Evolutionary conservation across 2,329 filamentous ascomycete species (phyloP).

Genomic region (Trichophyton schoenleinii): DNA sequence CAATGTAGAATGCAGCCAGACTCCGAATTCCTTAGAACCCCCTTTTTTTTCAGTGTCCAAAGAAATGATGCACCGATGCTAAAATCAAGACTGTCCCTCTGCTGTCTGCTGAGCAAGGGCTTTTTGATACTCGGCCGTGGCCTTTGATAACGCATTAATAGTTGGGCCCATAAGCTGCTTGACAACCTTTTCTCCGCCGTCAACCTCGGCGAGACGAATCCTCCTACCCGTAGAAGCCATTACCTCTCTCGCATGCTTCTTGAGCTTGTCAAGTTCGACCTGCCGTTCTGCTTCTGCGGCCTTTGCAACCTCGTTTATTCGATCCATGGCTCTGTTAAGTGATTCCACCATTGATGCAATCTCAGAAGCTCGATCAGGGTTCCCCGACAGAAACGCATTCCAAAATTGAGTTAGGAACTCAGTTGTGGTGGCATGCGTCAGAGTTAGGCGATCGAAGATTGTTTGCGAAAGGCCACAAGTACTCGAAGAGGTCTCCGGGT

Average conservation of each 20-base stretch:
- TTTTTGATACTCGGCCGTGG: slow-evolving; percentile 57
- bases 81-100: neutral
- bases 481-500: slow-evolving; percentile 25
- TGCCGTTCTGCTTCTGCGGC: slow-evolving; percentile 66
- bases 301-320: slow-evolving; percentile 67
- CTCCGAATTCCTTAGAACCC: neutral
- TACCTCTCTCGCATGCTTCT: slow-evolving; percentile 57
- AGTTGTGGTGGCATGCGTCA: slow-evolving; percentile 82
- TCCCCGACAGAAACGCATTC: slow-evolving; percentile 79
- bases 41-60: neutral
- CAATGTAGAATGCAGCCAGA: neutral
- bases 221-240: slow-evolving; percentile 63
- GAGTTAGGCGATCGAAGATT: slow-evolving; percentile 50
- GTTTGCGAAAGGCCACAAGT: slow-evolving; percentile 37
- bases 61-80: neutral
- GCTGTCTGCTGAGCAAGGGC: slow-evolving; percentile 51
- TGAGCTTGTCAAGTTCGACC: slow-evolving; percentile 52
- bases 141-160: slow-evolving; percentile 55
- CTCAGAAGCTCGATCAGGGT: slow-evolving; percentile 66
- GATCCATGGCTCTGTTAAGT: slow-evolving; percentile 59
- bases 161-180: slow-evolving; percentile 64
- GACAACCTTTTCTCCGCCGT: slow-evolving; percentile 65
- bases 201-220: slow-evolving; percentile 51
- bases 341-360: slow-evolving; percentile 72
- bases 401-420: slow-evolving; percentile 98